Percentiles rank a stretch among this genome's conserved stretches.
These are phyloP conservation scores for Phaseolus coccineus DNA, from an alignment of 331 rosid species.

Conservation along the genomic window DNA sequence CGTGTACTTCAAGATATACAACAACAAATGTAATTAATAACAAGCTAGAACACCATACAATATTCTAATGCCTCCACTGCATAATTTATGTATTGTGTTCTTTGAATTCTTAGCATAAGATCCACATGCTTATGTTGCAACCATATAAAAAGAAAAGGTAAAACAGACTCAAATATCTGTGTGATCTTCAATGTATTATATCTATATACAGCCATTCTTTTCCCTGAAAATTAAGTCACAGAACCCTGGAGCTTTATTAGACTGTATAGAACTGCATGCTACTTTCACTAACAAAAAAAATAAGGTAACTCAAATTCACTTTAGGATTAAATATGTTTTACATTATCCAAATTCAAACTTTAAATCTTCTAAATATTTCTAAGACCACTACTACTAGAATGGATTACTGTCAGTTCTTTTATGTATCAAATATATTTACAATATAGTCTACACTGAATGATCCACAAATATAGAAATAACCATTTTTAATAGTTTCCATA, in stretches of 20 bases:
- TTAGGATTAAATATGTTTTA: too few species aligned
- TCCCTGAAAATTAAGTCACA: not conserved
- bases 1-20: constrained; percentile 67
- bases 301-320: not conserved
- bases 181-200: not conserved
- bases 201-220: not conserved
- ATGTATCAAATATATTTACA: too few species aligned
- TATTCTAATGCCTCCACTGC: not conserved
- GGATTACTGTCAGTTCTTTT: too few species aligned
- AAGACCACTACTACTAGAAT: too few species aligned
- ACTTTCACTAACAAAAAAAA: not conserved
- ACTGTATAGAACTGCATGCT: not conserved
- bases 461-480: too few species aligned
- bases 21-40: constrained; percentile 34
- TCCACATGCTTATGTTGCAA: constrained; percentile 41
- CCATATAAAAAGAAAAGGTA: constrained; percentile 45
- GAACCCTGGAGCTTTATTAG: not conserved
- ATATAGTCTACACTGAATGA: too few species aligned
- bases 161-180: constrained; percentile 45
- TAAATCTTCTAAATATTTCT: too few species aligned
- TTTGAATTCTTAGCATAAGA: constrained; percentile 42
- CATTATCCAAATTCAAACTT: too few species aligned
- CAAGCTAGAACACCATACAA: too few species aligned
- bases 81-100: not conserved
- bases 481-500: too few species aligned